Evolutionary conservation across 441 rosid genomes (phyloP), one percentile per base, ranked within the genome.

Genomic region (Viola pubescens): DNA sequence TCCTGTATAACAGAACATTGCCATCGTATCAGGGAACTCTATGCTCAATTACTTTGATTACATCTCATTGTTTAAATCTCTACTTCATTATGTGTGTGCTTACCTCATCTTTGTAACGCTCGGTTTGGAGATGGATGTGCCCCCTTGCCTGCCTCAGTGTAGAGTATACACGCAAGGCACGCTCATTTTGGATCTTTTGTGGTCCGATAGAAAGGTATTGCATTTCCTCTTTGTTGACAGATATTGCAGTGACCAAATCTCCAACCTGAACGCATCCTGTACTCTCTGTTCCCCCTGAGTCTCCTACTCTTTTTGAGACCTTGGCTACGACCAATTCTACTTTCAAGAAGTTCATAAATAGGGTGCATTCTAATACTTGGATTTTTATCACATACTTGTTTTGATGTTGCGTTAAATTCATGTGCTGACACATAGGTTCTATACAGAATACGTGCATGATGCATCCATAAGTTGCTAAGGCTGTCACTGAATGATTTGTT

Each of bases 251-350:
- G 54, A 67, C 68, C 12, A 66, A 51, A 34, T 67, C 75, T 40
- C 75, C 75, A 12, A 59, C 61, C 53, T 66, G 65, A 42, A 71
- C 64, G 40, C 75, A 59, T 58, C 71, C 69, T 42, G 62, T 67
- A 60, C 71, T 67, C 42, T 54, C 65, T 5, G 62, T 66, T 58
- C 65, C 71, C 39, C 69, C 65, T 2, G 69, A 71, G 41, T 58
- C 62, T 44, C 71, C 71, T 54, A 62, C 56, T 44, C 67, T 71
- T 50, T 46, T 62, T 9, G 68, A 67, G 41, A 71, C 40, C 65
- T 59, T 58, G 49, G 68, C 54, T 13, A 66, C 71, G 51, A 67
- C 55, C 65, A 67, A 54, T 67, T 71, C 75, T 71, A 64, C 58
- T 39, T 26, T 26, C 34, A 59, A 54, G 41, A 47, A 58, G 44